These are phyloP conservation scores for Oryza coarctata DNA, from an alignment of 176 grass and related monocot genomes.

Conservation along the genomic window DNA sequence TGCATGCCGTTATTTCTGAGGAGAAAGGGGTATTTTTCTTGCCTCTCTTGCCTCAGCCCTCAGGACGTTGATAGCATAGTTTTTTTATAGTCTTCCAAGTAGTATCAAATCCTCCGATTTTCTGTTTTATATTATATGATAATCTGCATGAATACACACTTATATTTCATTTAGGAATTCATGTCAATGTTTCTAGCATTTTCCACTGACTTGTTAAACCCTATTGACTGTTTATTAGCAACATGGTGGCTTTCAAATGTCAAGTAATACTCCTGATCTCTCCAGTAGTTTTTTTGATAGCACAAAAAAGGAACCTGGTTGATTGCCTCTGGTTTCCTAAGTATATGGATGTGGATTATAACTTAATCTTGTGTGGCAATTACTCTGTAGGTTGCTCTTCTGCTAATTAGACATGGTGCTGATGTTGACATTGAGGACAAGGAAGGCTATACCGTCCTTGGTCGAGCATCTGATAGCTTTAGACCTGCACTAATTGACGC, in stretches of 20 bases:
- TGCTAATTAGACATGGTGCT: constrained; percentile 83
- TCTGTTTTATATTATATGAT: background rate
- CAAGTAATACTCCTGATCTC: background rate
- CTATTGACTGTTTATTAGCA: constrained; percentile 7
- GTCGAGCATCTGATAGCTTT: constrained; percentile 61
- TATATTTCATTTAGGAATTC: background rate
- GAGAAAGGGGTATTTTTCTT: constrained; percentile 62
- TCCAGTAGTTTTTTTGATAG: background rate
- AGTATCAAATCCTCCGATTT: background rate
- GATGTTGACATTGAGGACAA: constrained; percentile 81
- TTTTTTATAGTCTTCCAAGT: background rate
- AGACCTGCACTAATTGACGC: constrained; percentile 74
- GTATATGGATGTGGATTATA: background rate
- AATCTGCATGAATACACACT: background rate
- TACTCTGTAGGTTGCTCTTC: constrained; percentile 57
- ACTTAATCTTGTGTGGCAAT: constrained; percentile 1
- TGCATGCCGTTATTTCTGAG: constrained; percentile 78
- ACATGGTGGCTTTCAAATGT: background rate
- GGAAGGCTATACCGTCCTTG: constrained; percentile 88
- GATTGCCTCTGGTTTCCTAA: background rate
- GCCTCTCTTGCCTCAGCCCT: background rate
- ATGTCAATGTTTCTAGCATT: constrained; percentile 10
- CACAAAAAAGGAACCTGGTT: background rate
- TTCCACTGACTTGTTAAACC: background rate
- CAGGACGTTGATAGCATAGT: background rate